These are phyloP conservation scores for Polyporus arcularius DNA, from an alignment of 768 basidiomycete genomes.

Conservation along the genomic window DNA sequence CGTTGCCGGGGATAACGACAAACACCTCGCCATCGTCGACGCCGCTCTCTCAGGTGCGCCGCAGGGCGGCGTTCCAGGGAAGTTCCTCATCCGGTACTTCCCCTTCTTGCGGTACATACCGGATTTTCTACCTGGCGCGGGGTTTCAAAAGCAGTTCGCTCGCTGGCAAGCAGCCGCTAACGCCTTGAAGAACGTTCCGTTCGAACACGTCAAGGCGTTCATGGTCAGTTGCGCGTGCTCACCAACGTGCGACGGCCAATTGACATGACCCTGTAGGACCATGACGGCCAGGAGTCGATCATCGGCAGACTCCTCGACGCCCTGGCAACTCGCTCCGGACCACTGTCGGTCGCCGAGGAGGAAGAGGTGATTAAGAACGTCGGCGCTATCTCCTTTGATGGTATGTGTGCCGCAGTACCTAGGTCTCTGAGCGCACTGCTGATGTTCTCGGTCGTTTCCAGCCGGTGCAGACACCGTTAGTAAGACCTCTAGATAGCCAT, in stretches of 20 bases:
- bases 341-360: background rate
- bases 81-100: slow-evolving; percentile 1
- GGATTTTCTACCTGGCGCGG: slow-evolving; percentile 8
- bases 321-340: too few relatives aligned
- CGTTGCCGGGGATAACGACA: slow-evolving; percentile 26
- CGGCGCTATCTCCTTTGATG: background rate
- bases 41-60: background rate
- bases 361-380: background rate
- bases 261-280: too few relatives aligned
- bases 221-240: background rate
- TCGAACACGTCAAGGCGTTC: background rate
- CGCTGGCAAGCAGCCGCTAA: background rate
- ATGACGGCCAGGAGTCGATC: too few relatives aligned
- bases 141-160: slow-evolving; percentile 3
- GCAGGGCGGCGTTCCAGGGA: background rate
- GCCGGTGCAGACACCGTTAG: background rate
- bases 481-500: background rate
- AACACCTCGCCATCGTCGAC: slow-evolving; percentile 9
- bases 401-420: background rate
- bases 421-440: too few relatives aligned
- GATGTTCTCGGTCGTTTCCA: background rate
- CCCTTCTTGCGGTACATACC: slow-evolving; percentile 11
- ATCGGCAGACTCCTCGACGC: too few relatives aligned
- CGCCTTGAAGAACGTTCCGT: background rate
- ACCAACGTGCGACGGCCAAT: too few relatives aligned